Evolutionary conservation across 129 eudicot species (phyloP), one percentile per base, ranked within the genome.

Genomic region (Escallonia rubra): DNA sequence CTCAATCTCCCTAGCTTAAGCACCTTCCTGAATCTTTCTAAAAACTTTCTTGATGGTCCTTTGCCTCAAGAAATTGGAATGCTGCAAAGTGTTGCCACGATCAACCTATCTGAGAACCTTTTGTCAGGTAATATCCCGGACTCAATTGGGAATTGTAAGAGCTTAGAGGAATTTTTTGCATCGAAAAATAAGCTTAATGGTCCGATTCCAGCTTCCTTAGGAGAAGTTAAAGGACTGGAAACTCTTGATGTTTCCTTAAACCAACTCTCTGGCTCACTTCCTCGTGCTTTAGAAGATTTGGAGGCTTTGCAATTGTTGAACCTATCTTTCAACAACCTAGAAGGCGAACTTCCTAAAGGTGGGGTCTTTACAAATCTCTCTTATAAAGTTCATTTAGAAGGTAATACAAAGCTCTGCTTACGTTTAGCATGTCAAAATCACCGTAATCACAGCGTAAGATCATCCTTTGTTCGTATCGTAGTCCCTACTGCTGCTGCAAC

Each of bases 181-280:
- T 69, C 85, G 5, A 66, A 69, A 6, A 90, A 90, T 61, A 54
- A 4, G 42, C 69, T 90, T 1, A 74, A 79, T 0, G 94, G 94
- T 4, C 68, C 7, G n/a, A 85, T 86, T 73, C 86, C 87, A 10
- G 59, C 41, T 38, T 62, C 70, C 64, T 79, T 87, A 41, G 83
- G 71, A 45, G 72, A 50, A 50, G 9, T 87, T 6, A 84, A 59
- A 57, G 95, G 90, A 39, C 50, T 90, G 78, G 78, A 57, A 73
- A 63, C 50, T n/a, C 82, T 90, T 34, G 91, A 90, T 57, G 81
- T 90, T 10, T 84, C 95, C 8, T 79, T 82, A 43, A 90, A 86
- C 76, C 72, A 82, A 67, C 79, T 90, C 41, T 90, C 85, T 4
- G 89, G 91, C 53, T 47, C 68, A 3, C 75, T 90, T 55, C 97